Conservation (phyloP, 2,329 filamentous ascomycete genomes). For the Cladosporium sp. region DNA sequence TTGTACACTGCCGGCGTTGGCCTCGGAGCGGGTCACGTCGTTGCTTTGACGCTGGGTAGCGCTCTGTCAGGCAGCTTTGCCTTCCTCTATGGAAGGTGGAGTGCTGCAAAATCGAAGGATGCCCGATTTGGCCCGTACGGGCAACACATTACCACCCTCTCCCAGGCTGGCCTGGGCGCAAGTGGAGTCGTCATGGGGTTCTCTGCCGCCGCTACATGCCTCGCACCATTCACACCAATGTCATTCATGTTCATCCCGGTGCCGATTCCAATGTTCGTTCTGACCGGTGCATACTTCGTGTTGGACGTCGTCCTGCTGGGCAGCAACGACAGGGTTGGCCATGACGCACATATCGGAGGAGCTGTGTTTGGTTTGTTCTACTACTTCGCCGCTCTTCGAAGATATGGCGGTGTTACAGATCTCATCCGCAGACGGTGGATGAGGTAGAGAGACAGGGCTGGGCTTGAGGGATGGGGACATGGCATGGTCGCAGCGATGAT, state of each 20-base stretch:
- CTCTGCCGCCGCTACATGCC: conserved; percentile 35
- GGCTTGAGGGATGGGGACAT: neutral
- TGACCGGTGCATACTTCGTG: conserved; percentile 33
- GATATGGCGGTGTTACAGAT: conserved; percentile 20
- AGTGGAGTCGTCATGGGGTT: conserved; percentile 41
- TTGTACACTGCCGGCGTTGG: conserved; percentile 23
- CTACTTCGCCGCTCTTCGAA: conserved; percentile 26
- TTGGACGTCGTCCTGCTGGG: conserved; percentile 39
- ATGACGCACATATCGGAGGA: conserved; percentile 45
- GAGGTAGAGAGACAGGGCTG: neutral
- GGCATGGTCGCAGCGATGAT: neutral
- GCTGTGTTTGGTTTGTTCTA: conserved; percentile 35
- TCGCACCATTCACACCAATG: conserved; percentile 34
- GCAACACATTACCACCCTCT: neutral
- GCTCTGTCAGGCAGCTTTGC: conserved; percentile 23
- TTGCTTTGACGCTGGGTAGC: conserved; percentile 23
- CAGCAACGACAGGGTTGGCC: conserved; percentile 27
- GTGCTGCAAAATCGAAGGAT: neutral
- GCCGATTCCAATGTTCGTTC: conserved; percentile 37
- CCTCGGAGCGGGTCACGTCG: conserved; percentile 24
- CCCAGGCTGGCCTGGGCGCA: conserved; percentile 30
- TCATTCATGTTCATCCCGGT: conserved; percentile 35
- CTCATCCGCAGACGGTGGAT: neutral
- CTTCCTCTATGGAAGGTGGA: conserved; percentile 20
- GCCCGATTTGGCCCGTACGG: too few relatives aligned